Evolutionary conservation across 257 asterid genomes (phyloP), one percentile per base, ranked within the genome.

Genomic region (Petrea volubilis): DNA sequence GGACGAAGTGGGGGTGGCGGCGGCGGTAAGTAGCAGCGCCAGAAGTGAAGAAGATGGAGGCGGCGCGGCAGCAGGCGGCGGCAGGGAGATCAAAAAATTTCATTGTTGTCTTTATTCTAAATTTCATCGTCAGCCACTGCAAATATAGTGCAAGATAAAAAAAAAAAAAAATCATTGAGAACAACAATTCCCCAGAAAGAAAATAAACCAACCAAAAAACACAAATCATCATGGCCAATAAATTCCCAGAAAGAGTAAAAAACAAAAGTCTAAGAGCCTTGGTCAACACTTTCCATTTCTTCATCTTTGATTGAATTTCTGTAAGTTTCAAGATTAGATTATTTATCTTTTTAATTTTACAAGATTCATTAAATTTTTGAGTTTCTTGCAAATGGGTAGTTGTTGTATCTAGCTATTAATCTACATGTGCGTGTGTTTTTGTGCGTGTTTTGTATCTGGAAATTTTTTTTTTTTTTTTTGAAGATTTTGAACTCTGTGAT

Each of bases 251-350:
- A 4, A 13, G n/a, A n/a, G n/a, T n/a, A n/a, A n/a, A n/a, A n/a
- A n/a, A n/a, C n/a, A 36, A 15, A 31, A 12, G 31, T 5, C 11
- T 47, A 60, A 40, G 43, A 9, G 25, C 64, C 53, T 52, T 29
- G 28, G 28, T 20, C 52, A 20, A 11, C 41, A 38, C 20, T 40
- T 47, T 29, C 53, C 25, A n/a, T n/a, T n/a, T n/a, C n/a, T 28
- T 51, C 36, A 9, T 23, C 27, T 60, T 25, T 33, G 72, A 34
- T 68, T 63, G 70, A 73, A 27, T 63, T 56, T 56, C 25, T 25
- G 79, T 78, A 68, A 68, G 82, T 57, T 68, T 69, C 46, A 29
- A 3, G 27, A 25, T n/a, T n/a, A n/a, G n/a, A n/a, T 18, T 51
- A 27, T 14, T 6, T 7, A 51, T 61, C 51, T 1, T 1, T n/a